These are phyloP conservation scores for Sugiyamaella chiloensis DNA, from an alignment of 805 yeast genomes.

Conservation along the genomic window DNA sequence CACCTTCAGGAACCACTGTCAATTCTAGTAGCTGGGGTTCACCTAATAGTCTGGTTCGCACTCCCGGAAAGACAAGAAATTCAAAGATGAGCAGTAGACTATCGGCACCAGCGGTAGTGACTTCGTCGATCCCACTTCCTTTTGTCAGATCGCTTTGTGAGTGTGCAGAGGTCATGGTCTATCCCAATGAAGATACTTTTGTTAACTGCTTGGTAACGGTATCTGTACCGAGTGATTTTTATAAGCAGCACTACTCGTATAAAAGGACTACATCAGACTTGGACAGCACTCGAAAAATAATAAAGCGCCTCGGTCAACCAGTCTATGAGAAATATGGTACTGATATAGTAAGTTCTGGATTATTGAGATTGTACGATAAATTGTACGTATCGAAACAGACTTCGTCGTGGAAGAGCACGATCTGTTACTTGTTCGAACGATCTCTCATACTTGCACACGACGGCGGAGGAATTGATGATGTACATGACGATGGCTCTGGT, in stretches of 20 bases:
- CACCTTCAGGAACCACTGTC: neutral
- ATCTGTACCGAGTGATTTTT: constrained; percentile 4
- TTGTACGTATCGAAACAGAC: constrained; percentile 18
- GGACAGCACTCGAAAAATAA: neutral
- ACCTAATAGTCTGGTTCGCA: neutral
- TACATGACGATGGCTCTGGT: neutral
- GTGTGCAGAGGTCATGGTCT: neutral
- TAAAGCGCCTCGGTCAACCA: neutral
- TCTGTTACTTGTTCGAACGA: constrained; percentile 18
- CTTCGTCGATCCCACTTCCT: neutral
- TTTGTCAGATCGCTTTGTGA: neutral
- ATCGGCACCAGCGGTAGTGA: neutral
- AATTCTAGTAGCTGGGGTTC: neutral
- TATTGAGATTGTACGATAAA: constrained; percentile 12
- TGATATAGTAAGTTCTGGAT: constrained; percentile 17
- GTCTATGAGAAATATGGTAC: neutral
- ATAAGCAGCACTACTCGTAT: constrained; percentile 4
- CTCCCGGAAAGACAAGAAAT: neutral
- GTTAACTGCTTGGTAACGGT: constrained; percentile 10
- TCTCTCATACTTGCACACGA: constrained; percentile 14
- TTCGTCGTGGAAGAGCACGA: constrained; percentile 18
- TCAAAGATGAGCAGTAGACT: neutral
- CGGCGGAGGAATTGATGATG: neutral
- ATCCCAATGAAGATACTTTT: neutral
- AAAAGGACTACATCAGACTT: constrained; percentile 3